phyloP scores from a whole-genome alignment of 2,329 filamentous ascomycete species.

The Colletotrichum aenigma region DNA sequence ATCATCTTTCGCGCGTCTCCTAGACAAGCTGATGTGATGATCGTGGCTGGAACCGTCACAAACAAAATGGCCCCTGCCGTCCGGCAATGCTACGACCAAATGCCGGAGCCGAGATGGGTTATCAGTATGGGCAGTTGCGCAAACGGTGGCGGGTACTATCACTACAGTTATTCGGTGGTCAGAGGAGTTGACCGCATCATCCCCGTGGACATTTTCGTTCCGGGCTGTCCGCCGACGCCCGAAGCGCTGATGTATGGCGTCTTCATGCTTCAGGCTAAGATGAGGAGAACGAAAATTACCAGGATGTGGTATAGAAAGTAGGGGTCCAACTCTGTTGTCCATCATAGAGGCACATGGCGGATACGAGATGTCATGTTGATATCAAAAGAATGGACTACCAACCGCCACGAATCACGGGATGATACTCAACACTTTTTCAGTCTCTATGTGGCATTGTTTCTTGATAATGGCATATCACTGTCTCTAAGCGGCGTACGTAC shows the following conservation, averaged over 20 bases:
- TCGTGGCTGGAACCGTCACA: constrained; percentile 68
- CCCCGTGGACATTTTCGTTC: constrained; percentile 72
- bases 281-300: constrained; percentile 54
- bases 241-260: constrained; percentile 60
- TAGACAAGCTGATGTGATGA: constrained; percentile 69
- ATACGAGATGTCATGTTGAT: too few species aligned
- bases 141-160: constrained; percentile 76
- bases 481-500: neutral
- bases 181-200: constrained; percentile 69
- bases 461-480: neutral
- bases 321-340: neutral
- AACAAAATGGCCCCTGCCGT: constrained; percentile 73
- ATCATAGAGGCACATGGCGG: neutral
- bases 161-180: constrained; percentile 72
- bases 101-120: constrained; percentile 68
- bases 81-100: constrained; percentile 69
- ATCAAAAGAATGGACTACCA: too few species aligned
- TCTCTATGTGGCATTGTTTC: neutral
- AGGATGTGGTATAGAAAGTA: constrained; percentile 58
- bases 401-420: neutral
- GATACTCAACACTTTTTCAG: neutral
- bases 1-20: constrained; percentile 72
- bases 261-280: constrained; percentile 74
- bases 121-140: constrained; percentile 75
- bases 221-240: constrained; percentile 60